Evolutionary conservation across 768 basidiomycete species (phyloP), one percentile per base, ranked within the genome.

Genomic region (Mrakia hoshinonis): DNA sequence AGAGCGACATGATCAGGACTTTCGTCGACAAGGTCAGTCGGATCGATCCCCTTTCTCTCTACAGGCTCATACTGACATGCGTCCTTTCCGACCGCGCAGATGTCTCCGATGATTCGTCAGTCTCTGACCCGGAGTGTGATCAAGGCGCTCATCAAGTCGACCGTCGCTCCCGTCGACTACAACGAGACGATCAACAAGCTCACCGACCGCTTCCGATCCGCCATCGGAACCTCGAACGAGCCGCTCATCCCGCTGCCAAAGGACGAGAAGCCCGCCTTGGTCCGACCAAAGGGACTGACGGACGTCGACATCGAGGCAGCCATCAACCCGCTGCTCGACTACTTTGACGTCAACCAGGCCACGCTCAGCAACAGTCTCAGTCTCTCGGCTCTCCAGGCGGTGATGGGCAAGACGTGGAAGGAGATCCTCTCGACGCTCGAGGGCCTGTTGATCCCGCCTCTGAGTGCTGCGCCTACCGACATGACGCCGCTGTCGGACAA

Each of bases 381-480:
- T 73, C 87, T 90, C 54, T 84, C 85, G 7, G 89, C 91, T 1
- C 77, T 76, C 67, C 77, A 92, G 79, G 89, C 87, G 83, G 92
- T 98, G 69, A 94, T 97, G 88, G 85, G 86, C 36, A 85, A 88
- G 68, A 85, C 95, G 68, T 99, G 96, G 96, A 98, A 98, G 82
- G 95, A 98, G 80, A 87, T 99, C 69, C 78, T 98, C 76, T 83
- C 82, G 26, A 85, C 92, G 22, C 84, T 98, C 69, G 96, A 97
- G 77, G 87, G 86, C 12, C 80, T 98, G 75, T 85, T 98, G 73
- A 87, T 98, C 20, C 96, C 96, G 4, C 90, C 94, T 3, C 80
- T 99, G 69, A 90, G 89, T 6, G 91, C 95, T 73, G 81, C 85
- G 22, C 83, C 88, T 12, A 92, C 92, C 54, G 90, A 92, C 67